These are phyloP conservation scores for Colletotrichum zoysiae DNA, from an alignment of 2,329 filamentous ascomycete genomes.

Conservation along the genomic window DNA sequence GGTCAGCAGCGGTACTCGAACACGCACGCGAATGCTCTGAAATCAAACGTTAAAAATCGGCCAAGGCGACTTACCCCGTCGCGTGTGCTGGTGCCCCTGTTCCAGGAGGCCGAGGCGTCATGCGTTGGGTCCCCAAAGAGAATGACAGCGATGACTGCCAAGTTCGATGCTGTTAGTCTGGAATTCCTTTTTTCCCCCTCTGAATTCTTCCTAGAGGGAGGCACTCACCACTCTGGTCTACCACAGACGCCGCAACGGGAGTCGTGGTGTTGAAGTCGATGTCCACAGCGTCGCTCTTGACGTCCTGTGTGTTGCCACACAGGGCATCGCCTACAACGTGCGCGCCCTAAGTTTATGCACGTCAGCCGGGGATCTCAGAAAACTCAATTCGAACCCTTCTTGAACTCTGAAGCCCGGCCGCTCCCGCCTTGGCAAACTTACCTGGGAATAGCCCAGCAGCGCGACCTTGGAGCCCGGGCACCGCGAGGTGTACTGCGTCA, in stretches of 20 bases:
- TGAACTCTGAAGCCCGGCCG: not conserved
- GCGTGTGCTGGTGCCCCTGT: slow-evolving; percentile 52
- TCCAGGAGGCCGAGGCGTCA: slow-evolving; percentile 52
- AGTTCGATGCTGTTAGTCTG: slow-evolving; percentile 33
- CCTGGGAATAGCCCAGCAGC: slow-evolving; percentile 58
- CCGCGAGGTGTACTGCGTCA: slow-evolving; percentile 50
- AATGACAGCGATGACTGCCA: slow-evolving; percentile 56
- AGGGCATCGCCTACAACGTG: slow-evolving; percentile 54
- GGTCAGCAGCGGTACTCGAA: not conserved
- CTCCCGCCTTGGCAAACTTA: slow-evolving; percentile 33
- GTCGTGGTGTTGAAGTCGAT: slow-evolving; percentile 44
- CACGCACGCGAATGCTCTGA: no score
- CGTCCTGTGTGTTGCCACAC: slow-evolving; percentile 51
- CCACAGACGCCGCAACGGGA: slow-evolving; percentile 45
- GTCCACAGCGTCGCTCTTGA: slow-evolving; percentile 30
- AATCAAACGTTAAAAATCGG: not conserved
- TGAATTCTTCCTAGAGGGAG: not conserved
- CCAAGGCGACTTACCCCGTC: slow-evolving; percentile 51
- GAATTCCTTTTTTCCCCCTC: no score
- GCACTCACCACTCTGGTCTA: slow-evolving; percentile 53
- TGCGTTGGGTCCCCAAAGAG: slow-evolving; percentile 59
- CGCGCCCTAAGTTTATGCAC: slow-evolving; percentile 50
- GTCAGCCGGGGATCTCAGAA: slow-evolving; percentile 13
- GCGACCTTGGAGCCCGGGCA: slow-evolving; percentile 57
- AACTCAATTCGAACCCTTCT: slow-evolving; percentile 8